phyloP scores from a whole-genome alignment of 2,329 filamentous ascomycete genomes.

The Eutypella sp. region DNA sequence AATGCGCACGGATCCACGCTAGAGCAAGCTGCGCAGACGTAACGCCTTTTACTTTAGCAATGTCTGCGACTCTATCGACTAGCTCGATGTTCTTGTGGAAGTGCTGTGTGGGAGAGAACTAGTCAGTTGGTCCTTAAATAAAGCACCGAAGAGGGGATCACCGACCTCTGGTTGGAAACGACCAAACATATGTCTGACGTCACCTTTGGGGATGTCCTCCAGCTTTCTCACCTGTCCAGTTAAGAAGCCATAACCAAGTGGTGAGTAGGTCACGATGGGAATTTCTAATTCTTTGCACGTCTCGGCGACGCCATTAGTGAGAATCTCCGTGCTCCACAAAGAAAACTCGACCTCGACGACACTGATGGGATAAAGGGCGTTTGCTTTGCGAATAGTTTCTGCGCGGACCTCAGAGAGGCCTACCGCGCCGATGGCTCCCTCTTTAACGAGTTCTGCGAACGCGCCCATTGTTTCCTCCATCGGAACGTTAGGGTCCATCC shows the following conservation, averaged over 20 bases:
- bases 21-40: slow-evolving; percentile 10
- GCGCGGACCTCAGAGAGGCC: slow-evolving; percentile 30
- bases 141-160: not conserved
- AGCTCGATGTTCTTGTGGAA: slow-evolving; percentile 12
- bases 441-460: slow-evolving; percentile 24
- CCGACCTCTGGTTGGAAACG: slow-evolving; percentile 44
- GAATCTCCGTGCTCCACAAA: slow-evolving; percentile 50
- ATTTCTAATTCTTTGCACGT: slow-evolving; percentile 53
- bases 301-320: slow-evolving; percentile 52
- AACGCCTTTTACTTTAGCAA: slow-evolving; percentile 5
- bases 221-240: slow-evolving; percentile 41
- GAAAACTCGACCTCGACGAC: slow-evolving; percentile 58
- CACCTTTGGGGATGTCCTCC: slow-evolving; percentile 41
- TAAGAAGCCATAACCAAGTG: slow-evolving; percentile 52
- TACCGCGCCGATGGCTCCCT: slow-evolving; percentile 25
- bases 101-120: not conserved
- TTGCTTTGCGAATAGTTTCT: slow-evolving; percentile 35
- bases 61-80: slow-evolving; percentile 4
- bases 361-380: slow-evolving; percentile 49
- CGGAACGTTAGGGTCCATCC: slow-evolving; percentile 35
- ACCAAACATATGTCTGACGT: slow-evolving; percentile 37
- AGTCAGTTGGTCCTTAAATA: not conserved
- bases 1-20: slow-evolving; percentile 6
- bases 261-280: slow-evolving; percentile 55
- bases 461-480: slow-evolving; percentile 27